Conservation (phyloP, 805 yeast species). For the Schwanniomyces pseudopolymorphus region DNA sequence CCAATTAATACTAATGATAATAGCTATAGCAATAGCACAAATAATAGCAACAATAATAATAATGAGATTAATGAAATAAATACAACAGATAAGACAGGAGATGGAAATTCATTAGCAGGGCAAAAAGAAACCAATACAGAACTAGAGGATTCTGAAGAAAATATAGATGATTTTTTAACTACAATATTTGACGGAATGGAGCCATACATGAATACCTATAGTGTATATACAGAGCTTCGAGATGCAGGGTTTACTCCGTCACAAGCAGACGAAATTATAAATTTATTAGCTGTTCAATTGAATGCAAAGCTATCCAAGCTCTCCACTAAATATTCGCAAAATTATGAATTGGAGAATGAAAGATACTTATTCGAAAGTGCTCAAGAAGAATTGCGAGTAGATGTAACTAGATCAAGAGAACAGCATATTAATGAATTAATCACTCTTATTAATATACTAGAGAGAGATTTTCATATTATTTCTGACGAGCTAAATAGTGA, state of each 20-base stretch:
- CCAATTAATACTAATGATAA: neutral
- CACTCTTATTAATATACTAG: slow-evolving; percentile 64
- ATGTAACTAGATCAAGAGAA: slow-evolving; percentile 71
- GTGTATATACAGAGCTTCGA: slow-evolving; percentile 52
- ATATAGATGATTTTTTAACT: slow-evolving; percentile 27
- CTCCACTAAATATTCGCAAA: slow-evolving; percentile 47
- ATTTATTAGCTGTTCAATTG: slow-evolving; percentile 43
- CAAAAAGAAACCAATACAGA: neutral
- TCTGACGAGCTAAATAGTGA: slow-evolving; percentile 74
- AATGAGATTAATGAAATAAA: neutral
- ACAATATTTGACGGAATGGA: slow-evolving; percentile 57
- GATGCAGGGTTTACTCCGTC: slow-evolving; percentile 57
- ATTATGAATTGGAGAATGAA: slow-evolving; percentile 81
- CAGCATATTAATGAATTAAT: slow-evolving; percentile 65
- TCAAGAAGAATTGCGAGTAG: slow-evolving; percentile 79
- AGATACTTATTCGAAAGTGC: slow-evolving; percentile 89
- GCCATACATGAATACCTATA: slow-evolving; percentile 48
- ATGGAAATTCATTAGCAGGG: neutral
- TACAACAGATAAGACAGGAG: neutral
- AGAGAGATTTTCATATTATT: slow-evolving; percentile 67
- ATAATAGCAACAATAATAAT: neutral
- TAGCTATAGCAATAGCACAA: neutral
- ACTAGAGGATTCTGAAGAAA: neutral
- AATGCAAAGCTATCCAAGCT: slow-evolving; percentile 44
- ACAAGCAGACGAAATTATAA: slow-evolving; percentile 62